phyloP scores from a whole-genome alignment of 352 stramenopile species.

The Pythium aphanidermatum region DNA sequence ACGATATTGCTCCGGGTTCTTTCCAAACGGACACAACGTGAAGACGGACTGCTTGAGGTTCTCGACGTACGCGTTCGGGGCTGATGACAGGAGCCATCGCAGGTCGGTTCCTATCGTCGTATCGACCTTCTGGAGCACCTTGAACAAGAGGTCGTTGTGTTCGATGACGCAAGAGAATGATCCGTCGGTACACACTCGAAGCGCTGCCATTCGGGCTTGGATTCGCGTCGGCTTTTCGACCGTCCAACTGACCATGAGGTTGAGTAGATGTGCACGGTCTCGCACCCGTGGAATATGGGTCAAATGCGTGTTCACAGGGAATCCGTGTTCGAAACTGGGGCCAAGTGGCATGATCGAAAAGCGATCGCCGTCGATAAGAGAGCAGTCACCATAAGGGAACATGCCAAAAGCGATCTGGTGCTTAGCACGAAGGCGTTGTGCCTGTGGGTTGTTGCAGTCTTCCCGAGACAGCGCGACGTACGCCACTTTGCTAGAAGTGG shows the following conservation, averaged over 20 bases:
- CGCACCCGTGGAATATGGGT: slow-evolving; percentile 14
- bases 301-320: slow-evolving; percentile 44
- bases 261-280: slow-evolving; percentile 34
- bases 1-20: slow-evolving; percentile 64
- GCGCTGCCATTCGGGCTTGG: slow-evolving; percentile 45
- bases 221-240: slow-evolving; percentile 56
- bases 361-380: slow-evolving; percentile 43
- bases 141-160: slow-evolving; percentile 59
- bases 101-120: slow-evolving; percentile 31
- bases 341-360: slow-evolving; percentile 42
- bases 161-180: slow-evolving; percentile 34
- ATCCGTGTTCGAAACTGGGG: slow-evolving; percentile 57
- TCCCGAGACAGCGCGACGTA: slow-evolving; percentile 44
- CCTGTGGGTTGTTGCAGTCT: slow-evolving; percentile 49
- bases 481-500: slow-evolving; percentile 24
- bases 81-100: slow-evolving; percentile 42
- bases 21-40: slow-evolving; percentile 52
- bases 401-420: slow-evolving; percentile 40
- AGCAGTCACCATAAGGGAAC: slow-evolving; percentile 57
- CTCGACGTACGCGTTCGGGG: slow-evolving; percentile 42
- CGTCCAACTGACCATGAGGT: slow-evolving; percentile 66
- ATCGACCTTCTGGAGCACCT: slow-evolving; percentile 47
- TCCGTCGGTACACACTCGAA: slow-evolving; percentile 31
- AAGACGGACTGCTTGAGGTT: slow-evolving; percentile 53
- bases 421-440: slow-evolving; percentile 20